Evolutionary conservation across 129 eudicot species (phyloP), one percentile per base, ranked within the genome.

Genomic region (Saussurea involucrata): DNA sequence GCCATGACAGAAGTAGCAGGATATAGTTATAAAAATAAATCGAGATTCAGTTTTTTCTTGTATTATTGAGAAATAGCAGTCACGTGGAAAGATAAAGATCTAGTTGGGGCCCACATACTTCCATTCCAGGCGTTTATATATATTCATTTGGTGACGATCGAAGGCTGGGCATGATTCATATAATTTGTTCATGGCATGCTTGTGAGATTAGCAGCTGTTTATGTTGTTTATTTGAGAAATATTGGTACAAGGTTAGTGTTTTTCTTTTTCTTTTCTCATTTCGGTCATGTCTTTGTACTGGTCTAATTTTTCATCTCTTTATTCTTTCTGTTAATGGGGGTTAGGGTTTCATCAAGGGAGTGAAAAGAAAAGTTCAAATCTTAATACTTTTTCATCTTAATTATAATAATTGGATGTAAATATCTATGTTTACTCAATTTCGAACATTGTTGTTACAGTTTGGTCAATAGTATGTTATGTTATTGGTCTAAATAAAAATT

Each of bases 171-270:
- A 29, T 71, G 29, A 27, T 63, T 10, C 21, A 17, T 66, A 66
- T 69, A 6, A 49, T 66, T 37, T 73, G 42, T 73, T 73, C n/a
- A 66, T 18, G 80, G 71, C 57, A 29, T 72, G 66, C 32, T 68
- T 37, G 63, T 80, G 84, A 67, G 71, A 66, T 80, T 53, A 57
- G 46, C 46, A 66, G 71, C 12, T 81, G 84, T 80, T 74, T 55
- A 1, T 74, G 66, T 66, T 66, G 74, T 80, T 68, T 27, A 8
- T 40, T 80, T 7, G n/a, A 58, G 74, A 68, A 36, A 12, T 37
- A 32, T 74, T 6, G 24, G 53, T 27, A 65, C 68, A 27, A 27
- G 29, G 29, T 27, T 27, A 27, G 29, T 27, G n/a, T n/a, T n/a
- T 27, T 27, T 27, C 29, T 27, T 27, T 27, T 27, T 27, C 3